phyloP scores from a whole-genome alignment of 208 protist species.

The Crithidia brevicula region DNA sequence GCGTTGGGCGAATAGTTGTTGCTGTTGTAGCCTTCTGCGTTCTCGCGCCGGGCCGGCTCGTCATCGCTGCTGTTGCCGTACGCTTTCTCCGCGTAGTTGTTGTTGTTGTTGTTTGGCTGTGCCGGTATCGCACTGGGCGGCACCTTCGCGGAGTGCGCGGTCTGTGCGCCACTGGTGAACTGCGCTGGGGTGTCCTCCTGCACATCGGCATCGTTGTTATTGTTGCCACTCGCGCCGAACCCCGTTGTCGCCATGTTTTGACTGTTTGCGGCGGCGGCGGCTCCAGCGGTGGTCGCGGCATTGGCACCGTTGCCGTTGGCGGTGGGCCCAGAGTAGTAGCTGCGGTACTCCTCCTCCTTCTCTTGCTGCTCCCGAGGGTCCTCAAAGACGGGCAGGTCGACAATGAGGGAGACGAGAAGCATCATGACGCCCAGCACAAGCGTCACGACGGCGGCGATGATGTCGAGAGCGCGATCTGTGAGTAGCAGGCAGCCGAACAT shows the following conservation, averaged over 20 bases:
- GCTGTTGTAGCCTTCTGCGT: background rate
- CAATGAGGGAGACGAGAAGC: conserved; percentile 53
- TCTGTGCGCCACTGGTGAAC: background rate
- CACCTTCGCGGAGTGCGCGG: background rate
- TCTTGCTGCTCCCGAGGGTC: conserved; percentile 48
- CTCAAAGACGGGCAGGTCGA: conserved; percentile 58
- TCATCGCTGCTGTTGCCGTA: conserved; percentile 9
- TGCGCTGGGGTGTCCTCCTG: conserved; percentile 8
- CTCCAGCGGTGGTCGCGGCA: conserved; percentile 3
- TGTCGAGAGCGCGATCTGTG: conserved; percentile 33
- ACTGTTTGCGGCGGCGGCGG: too few relatives aligned
- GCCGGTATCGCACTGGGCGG: conserved; percentile 8
- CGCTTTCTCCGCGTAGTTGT: conserved; percentile 18
- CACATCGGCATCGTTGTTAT: conserved; percentile 3
- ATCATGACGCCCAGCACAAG: conserved; percentile 65
- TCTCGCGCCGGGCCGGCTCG: conserved; percentile 8
- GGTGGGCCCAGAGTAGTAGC: conserved; percentile 23
- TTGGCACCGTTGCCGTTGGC: conserved; percentile 7
- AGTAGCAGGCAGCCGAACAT: conserved; percentile 75
- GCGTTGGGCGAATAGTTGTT: background rate
- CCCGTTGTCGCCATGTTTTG: too few relatives aligned
- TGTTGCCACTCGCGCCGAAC: background rate
- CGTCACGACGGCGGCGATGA: conserved; percentile 46
- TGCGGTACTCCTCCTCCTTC: conserved; percentile 34
- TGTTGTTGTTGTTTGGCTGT: conserved; percentile 7